Percentiles rank a stretch among this genome's conserved stretches.
These are phyloP conservation scores for Leptographium procerum DNA, from an alignment of 2,329 filamentous ascomycete genomes.

Conservation along the genomic window DNA sequence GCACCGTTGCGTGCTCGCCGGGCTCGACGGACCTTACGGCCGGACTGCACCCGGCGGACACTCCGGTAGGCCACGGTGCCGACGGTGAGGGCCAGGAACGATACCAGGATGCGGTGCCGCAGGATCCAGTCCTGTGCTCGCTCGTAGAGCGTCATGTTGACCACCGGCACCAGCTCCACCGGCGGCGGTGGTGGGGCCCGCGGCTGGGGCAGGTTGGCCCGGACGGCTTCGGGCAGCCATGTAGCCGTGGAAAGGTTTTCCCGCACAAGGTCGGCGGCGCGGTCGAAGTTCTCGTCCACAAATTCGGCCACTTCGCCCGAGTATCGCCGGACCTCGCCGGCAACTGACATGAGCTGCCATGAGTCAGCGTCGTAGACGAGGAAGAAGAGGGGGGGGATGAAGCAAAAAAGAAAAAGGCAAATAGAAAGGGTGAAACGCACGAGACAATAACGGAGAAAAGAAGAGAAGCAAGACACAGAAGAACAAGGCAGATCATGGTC, in stretches of 20 bases:
- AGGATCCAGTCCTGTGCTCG: constrained; percentile 59
- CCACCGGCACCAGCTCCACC: constrained; percentile 14
- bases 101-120: constrained; percentile 61
- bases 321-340: constrained; percentile 57
- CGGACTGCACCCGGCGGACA: constrained; percentile 40
- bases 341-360: constrained; percentile 37
- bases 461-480: not conserved
- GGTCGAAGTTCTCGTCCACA: constrained; percentile 71
- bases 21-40: constrained; percentile 61
- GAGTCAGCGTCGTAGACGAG: not conserved
- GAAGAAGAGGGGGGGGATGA: not conserved
- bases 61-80: constrained; percentile 50
- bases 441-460: not conserved
- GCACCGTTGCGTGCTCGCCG: constrained; percentile 72
- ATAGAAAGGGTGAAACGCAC: not conserved
- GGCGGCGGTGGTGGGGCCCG: constrained; percentile 24
- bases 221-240: constrained; percentile 63
- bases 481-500: not conserved
- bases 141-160: constrained; percentile 27
- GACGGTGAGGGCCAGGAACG: constrained; percentile 57
- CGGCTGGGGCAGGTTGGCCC: constrained; percentile 44
- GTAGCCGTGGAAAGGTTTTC: constrained; percentile 53
- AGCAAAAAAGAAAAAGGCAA: not conserved
- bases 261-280: constrained; percentile 58
- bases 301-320: constrained; percentile 64